These are phyloP conservation scores for Trichophyton mentagrophytes DNA, from an alignment of 2,329 filamentous ascomycete species.

Conservation along the genomic window DNA sequence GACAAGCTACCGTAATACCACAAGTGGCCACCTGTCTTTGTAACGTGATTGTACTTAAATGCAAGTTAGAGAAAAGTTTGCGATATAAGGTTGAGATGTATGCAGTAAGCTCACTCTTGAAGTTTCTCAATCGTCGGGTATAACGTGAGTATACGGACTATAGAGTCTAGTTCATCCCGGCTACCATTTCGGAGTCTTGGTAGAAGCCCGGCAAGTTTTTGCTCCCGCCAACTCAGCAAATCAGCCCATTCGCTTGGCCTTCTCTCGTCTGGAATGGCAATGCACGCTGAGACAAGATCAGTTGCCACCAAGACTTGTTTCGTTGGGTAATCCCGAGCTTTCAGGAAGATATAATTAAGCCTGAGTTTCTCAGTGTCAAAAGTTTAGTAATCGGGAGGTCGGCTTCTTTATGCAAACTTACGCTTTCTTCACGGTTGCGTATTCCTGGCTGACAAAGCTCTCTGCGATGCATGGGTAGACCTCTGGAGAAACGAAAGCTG, in stretches of 20 bases:
- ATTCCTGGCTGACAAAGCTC: background rate
- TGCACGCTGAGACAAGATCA: background rate
- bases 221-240: background rate
- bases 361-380: background rate
- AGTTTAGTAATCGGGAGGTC: background rate
- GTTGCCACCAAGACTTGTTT: background rate
- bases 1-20: background rate
- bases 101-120: background rate
- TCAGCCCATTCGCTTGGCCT: background rate
- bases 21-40: background rate
- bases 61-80: background rate
- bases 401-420: background rate
- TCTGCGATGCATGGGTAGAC: conserved; percentile 1
- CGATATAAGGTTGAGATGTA: background rate
- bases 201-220: background rate
- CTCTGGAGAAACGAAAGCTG: background rate
- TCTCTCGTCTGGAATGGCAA: background rate
- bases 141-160: background rate
- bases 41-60: background rate
- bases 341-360: background rate
- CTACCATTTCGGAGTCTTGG: background rate
- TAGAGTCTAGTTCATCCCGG: background rate
- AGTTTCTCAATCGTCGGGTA: background rate
- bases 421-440: background rate
- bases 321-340: background rate